phyloP scores from a whole-genome alignment of 1,284 basidiomycete species.

The Ustilago bromivora region DNA sequence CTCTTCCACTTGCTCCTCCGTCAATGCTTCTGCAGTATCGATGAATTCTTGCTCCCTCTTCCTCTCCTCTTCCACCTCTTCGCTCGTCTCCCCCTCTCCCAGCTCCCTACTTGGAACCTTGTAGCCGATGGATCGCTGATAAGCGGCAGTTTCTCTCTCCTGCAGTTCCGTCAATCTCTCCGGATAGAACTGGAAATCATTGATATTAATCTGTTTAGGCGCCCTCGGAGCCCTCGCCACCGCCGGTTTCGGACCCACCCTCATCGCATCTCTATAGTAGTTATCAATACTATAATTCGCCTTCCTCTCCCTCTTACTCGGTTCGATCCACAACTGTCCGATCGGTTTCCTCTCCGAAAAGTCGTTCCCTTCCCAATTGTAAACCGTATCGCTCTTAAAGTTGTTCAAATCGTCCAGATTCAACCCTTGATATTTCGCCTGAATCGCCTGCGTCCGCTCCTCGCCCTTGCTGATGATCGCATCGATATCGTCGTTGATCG shows the following conservation, averaged over 20 bases:
- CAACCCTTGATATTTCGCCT: constrained; percentile 90
- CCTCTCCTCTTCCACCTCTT: constrained; percentile 71
- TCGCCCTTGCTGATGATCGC: constrained; percentile 84
- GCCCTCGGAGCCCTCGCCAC: constrained; percentile 85
- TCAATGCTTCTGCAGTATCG: constrained; percentile 72
- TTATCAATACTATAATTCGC: constrained; percentile 84
- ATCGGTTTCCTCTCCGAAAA: constrained; percentile 78
- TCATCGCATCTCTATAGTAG: constrained; percentile 88
- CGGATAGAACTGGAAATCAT: constrained; percentile 98
- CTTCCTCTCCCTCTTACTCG: constrained; percentile 95
- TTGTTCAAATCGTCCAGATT: constrained; percentile 95
- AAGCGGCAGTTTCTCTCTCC: constrained; percentile 77
- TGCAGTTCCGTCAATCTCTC: constrained; percentile 84
- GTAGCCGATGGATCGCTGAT: constrained; percentile 79
- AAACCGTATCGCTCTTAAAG: constrained; percentile 87
- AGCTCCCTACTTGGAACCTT: constrained; percentile 79
- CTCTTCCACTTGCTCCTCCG: constrained; percentile 83
- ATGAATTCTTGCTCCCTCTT: constrained; percentile 83
- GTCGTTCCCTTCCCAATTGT: constrained; percentile 95
- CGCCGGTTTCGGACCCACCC: constrained; percentile 78
- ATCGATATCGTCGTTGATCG: constrained; percentile 93
- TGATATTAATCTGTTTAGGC: constrained; percentile 89
- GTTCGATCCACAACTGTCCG: constrained; percentile 78
- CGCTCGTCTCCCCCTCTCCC: constrained; percentile 70
- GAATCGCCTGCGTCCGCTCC: constrained; percentile 87